Conservation (phyloP, 2,329 filamentous ascomycete species). For the Penicillium fuscoglaucum region DNA sequence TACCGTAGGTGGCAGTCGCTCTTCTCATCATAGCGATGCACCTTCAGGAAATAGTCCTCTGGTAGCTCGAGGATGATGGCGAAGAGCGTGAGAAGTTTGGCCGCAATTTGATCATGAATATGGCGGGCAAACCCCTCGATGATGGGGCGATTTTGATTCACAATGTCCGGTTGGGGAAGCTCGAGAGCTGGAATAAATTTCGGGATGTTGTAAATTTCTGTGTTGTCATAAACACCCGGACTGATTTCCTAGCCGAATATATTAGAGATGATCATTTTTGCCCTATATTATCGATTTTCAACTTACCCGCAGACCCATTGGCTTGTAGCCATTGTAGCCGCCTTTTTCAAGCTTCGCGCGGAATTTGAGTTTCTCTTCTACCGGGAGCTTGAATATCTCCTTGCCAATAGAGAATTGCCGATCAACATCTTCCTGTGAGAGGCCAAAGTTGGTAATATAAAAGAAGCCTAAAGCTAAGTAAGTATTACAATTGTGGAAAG, state of each 20-base stretch:
- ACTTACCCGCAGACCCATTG: conserved; percentile 35
- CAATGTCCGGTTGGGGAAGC: conserved; percentile 11
- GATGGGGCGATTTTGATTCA: conserved; percentile 1
- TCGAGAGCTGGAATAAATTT: conserved; percentile 46
- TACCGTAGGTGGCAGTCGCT: conserved; percentile 62
- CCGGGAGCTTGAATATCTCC: conserved; percentile 55
- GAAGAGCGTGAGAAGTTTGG: conserved; percentile 18
- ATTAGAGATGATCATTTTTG: conserved; percentile 12
- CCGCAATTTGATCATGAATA: conserved; percentile 16
- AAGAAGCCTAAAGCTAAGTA: conserved; percentile 51
- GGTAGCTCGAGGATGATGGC: conserved; percentile 59
- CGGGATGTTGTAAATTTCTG: conserved; percentile 59
- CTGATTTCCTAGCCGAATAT: conserved; percentile 16
- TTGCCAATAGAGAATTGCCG: conserved; percentile 61
- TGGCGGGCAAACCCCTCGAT: conserved; percentile 20
- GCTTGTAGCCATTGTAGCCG: conserved; percentile 57
- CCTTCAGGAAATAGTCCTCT: conserved; percentile 55
- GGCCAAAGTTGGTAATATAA: conserved; percentile 61
- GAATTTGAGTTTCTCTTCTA: conserved; percentile 59
- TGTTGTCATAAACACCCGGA: conserved; percentile 49
- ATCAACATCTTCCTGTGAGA: conserved; percentile 59
- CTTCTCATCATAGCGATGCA: conserved; percentile 58
- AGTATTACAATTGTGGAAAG: conserved; percentile 12
- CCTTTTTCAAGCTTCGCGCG: conserved; percentile 51
- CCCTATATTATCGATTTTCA: not conserved